Conservation (phyloP, 2,329 filamentous ascomycete genomes). For the Lasiodiplodia sp. region DNA sequence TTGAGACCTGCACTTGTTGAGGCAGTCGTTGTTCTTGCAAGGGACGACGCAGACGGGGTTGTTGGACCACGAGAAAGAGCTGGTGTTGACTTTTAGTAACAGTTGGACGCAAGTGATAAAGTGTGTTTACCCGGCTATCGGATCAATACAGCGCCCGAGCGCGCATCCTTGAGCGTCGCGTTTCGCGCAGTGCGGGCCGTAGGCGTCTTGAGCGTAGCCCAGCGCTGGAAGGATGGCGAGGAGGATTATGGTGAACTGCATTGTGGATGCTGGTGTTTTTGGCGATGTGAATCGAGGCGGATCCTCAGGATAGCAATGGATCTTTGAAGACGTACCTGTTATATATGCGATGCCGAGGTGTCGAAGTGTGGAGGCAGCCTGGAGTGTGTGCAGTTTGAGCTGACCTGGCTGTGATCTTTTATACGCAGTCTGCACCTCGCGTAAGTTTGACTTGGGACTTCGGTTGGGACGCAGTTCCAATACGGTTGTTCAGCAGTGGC, state of each 20-base stretch:
- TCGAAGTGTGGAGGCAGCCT: not conserved
- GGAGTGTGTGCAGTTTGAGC: not conserved
- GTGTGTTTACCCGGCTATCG: not conserved
- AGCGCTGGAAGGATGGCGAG: not conserved
- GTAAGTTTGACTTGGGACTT: not conserved
- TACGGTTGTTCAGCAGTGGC: not conserved
- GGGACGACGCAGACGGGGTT: not conserved
- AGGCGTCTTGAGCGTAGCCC: not conserved
- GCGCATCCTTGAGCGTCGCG: not conserved
- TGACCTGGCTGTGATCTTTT: not conserved
- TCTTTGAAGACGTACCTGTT: not conserved
- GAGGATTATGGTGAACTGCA: not conserved
- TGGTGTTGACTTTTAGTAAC: not conserved
- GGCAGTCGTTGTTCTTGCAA: not conserved
- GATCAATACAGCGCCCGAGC: not conserved
- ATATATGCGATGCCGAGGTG: not conserved
- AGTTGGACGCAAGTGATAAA: not conserved
- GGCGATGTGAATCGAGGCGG: not conserved
- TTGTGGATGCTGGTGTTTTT: not conserved
- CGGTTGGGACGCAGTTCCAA: not conserved
- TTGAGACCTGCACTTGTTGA: not conserved
- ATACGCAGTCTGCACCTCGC: not conserved
- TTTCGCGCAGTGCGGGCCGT: not conserved
- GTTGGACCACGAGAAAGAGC: not conserved
- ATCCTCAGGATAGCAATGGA: not conserved